phyloP scores from a whole-genome alignment of 495 filamentous ascomycete genomes.

The Penicillium psychrofluorescens region DNA sequence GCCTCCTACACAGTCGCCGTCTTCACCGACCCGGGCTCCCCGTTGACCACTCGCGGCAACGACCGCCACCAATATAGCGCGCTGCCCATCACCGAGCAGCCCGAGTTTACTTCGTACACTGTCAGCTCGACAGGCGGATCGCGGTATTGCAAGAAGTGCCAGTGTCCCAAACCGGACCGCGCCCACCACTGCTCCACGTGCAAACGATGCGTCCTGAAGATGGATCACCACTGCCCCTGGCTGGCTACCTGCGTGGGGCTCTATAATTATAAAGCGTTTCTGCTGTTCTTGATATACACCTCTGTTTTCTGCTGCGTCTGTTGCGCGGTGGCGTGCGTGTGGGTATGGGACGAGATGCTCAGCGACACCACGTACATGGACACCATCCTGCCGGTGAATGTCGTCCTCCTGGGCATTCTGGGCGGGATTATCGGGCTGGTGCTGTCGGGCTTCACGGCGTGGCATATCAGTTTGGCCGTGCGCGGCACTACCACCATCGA shows the following conservation, averaged over 20 bases:
- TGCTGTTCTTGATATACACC: slow-evolving; percentile 90
- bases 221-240: slow-evolving; percentile 99
- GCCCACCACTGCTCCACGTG: slow-evolving; percentile 95
- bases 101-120: slow-evolving; percentile 63
- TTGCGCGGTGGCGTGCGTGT: slow-evolving; percentile 62
- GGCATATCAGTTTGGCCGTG: slow-evolving; percentile 81
- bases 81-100: slow-evolving; percentile 55
- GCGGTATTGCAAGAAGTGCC: slow-evolving; percentile 96
- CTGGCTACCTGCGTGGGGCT: slow-evolving; percentile 92
- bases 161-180: slow-evolving; percentile 87
- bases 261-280: slow-evolving; percentile 89
- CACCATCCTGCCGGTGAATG: slow-evolving; percentile 79
- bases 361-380: slow-evolving; percentile 54
- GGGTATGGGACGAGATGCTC: slow-evolving; percentile 78
- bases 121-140: slow-evolving; percentile 82
- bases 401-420: slow-evolving; percentile 77
- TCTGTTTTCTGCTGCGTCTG: slow-evolving; percentile 77
- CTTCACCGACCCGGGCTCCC: slow-evolving; percentile 80
- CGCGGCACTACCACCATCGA: slow-evolving; percentile 89
- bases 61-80: slow-evolving; percentile 48
- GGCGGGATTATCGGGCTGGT: slow-evolving; percentile 88
- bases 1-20: slow-evolving; percentile 86
- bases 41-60: slow-evolving; percentile 36
- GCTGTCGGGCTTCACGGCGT: slow-evolving; percentile 79
- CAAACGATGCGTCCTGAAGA: slow-evolving; percentile 88